Percentiles rank a stretch among this genome's conserved stretches.
phyloP scores from a whole-genome alignment of 2,329 filamentous ascomycete genomes.

The Tolypocladium tropicale region DNA sequence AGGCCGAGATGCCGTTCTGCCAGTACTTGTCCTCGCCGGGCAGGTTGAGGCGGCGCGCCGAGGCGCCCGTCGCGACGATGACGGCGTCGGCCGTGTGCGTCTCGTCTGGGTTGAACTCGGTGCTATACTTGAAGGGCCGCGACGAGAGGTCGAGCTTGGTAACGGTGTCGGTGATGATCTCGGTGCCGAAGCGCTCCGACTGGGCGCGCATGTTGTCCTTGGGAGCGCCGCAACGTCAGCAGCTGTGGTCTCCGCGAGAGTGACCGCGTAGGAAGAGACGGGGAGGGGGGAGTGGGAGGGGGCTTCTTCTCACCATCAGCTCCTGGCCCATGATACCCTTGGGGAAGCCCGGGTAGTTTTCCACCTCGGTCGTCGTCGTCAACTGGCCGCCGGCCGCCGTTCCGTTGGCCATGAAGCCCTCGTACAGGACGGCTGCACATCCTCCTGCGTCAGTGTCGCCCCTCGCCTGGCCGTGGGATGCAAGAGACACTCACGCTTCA shows the following conservation, averaged over 20 bases:
- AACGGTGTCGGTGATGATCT: slow-evolving; percentile 89
- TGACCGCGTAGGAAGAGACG: no score
- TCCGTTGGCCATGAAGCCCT: slow-evolving; percentile 95
- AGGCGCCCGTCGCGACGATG: slow-evolving; percentile 92
- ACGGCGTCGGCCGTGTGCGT: slow-evolving; percentile 83
- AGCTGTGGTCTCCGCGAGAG: no score
- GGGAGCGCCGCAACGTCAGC: background rate
- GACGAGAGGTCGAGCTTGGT: slow-evolving; percentile 73
- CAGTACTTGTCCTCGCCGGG: slow-evolving; percentile 91
- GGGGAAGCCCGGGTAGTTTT: slow-evolving; percentile 96
- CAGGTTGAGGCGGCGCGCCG: slow-evolving; percentile 72
- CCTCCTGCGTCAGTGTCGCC: background rate
- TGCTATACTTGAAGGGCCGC: slow-evolving; percentile 87
- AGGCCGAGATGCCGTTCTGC: slow-evolving; percentile 94
- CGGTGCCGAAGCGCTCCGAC: slow-evolving; percentile 83
- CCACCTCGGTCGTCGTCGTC: slow-evolving; percentile 95
- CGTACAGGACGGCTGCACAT: slow-evolving; percentile 69
- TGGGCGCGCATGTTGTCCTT: slow-evolving; percentile 88
- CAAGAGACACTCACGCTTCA: slow-evolving; percentile 56
- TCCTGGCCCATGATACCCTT: slow-evolving; percentile 76
- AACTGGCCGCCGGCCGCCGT: slow-evolving; percentile 94
- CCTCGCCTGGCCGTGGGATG: background rate
- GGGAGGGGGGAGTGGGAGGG: background rate
- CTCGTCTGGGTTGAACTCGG: slow-evolving; percentile 76
- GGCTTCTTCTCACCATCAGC: slow-evolving; percentile 69